These are phyloP conservation scores for Amaranthus hypochondriacus DNA, from an alignment of 148 eudicot genomes.

Conservation along the genomic window DNA sequence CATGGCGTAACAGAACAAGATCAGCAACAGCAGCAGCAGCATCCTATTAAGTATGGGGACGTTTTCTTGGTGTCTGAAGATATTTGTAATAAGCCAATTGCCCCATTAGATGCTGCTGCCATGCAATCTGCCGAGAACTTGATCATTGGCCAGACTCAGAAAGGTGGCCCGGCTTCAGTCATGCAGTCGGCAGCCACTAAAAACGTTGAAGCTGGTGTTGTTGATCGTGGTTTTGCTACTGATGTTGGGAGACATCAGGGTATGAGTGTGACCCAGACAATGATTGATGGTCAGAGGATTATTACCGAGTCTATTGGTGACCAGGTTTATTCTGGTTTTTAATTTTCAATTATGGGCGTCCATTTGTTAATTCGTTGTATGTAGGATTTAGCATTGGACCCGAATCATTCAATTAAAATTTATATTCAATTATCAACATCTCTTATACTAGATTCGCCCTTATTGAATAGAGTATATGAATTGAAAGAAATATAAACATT, in stretches of 20 bases:
- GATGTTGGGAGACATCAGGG: slow-evolving; percentile 25
- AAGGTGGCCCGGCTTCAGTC: slow-evolving; percentile 50
- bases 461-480: too few species aligned
- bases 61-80: slow-evolving; percentile 42
- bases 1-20: not conserved
- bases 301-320: slow-evolving; percentile 45
- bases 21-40: not conserved
- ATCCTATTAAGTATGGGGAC: slow-evolving; percentile 49
- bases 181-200: slow-evolving; percentile 53
- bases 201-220: slow-evolving; percentile 42
- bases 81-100: slow-evolving; percentile 37
- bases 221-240: slow-evolving; percentile 25
- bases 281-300: slow-evolving; percentile 24
- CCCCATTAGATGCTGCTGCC: slow-evolving; percentile 49
- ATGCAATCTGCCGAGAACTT: slow-evolving; percentile 54
- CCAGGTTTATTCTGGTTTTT: slow-evolving; percentile 23
- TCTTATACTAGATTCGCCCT: too few species aligned
- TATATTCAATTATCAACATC: too few species aligned
- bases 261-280: slow-evolving; percentile 27
- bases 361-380: too few species aligned
- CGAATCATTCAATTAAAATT: too few species aligned
- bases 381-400: too few species aligned
- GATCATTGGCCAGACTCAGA: slow-evolving; percentile 34
- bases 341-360: too few species aligned
- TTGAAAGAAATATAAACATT: too few species aligned